A percentile compares a stretch with the other conserved stretches of the same genome.
These are phyloP conservation scores for Phytopythium litorale DNA, from an alignment of 352 stramenopile species.

Conservation along the genomic window DNA sequence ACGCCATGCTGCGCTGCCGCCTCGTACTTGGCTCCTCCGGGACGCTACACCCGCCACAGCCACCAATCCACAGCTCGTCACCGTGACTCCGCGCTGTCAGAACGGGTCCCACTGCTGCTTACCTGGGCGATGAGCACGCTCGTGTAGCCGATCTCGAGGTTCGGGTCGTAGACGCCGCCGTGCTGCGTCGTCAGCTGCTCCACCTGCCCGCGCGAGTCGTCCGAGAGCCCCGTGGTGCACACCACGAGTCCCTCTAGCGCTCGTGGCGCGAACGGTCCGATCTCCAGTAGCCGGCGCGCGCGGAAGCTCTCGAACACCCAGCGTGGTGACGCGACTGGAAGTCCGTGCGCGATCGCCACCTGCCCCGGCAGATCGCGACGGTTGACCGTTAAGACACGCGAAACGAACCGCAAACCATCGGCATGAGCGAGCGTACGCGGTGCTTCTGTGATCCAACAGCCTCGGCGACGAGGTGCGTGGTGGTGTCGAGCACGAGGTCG, in stretches of 20 bases:
- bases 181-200: slow-evolving; percentile 34
- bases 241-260: slow-evolving; percentile 59
- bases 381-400: too few species aligned
- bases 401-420: too few species aligned
- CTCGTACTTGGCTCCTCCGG: slow-evolving; percentile 62
- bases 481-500: slow-evolving; percentile 35
- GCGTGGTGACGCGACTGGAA: slow-evolving; percentile 39
- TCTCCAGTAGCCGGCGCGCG: slow-evolving; percentile 35
- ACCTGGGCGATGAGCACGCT: slow-evolving; percentile 61
- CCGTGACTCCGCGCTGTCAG: too few species aligned
- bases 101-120: not conserved
- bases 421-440: slow-evolving; percentile 23
- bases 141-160: slow-evolving; percentile 55
- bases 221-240: slow-evolving; percentile 58
- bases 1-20: slow-evolving; percentile 50
- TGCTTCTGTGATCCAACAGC: slow-evolving; percentile 64
- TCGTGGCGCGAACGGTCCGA: slow-evolving; percentile 27
- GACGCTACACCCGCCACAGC: slow-evolving; percentile 14
- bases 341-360: slow-evolving; percentile 38
- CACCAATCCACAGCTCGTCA: not conserved
- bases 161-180: slow-evolving; percentile 53
- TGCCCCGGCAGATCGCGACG: slow-evolving; percentile 3
- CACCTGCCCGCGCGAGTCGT: slow-evolving; percentile 47
- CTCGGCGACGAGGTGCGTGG: slow-evolving; percentile 65
- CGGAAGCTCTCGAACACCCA: slow-evolving; percentile 75